Conservation (phyloP, 1,284 basidiomycete genomes). For the Pseudozyma sp. region DNA sequence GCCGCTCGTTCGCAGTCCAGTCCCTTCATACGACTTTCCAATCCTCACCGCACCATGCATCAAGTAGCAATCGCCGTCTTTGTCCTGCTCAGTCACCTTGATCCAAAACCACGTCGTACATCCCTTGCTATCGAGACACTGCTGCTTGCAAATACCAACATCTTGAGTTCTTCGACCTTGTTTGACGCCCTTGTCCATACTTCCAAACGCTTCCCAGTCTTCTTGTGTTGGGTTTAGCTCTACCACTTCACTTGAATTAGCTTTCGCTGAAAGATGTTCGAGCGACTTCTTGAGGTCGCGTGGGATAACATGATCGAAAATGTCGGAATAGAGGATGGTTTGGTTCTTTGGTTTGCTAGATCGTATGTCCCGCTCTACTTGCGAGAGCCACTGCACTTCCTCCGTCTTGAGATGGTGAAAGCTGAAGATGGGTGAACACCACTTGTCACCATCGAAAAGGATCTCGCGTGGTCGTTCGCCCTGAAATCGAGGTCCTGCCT, state of each 20-base stretch:
- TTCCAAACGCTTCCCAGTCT: conserved; percentile 31
- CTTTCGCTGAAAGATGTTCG: neutral
- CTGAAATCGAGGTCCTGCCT: conserved; percentile 24
- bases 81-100: conserved; percentile 12
- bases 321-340: conserved; percentile 24
- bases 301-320: conserved; percentile 24
- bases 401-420: conserved; percentile 36
- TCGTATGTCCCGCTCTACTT: conserved; percentile 18
- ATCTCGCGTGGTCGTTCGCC: conserved; percentile 23
- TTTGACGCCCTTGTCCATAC: conserved; percentile 9
- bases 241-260: neutral
- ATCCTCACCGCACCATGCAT: conserved; percentile 24
- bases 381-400: conserved; percentile 6
- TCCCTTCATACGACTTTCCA: conserved; percentile 24
- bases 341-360: neutral
- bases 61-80: conserved; percentile 25
- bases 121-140: conserved; percentile 14
- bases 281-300: conserved; percentile 8
- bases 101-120: conserved; percentile 43
- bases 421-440: conserved; percentile 30
- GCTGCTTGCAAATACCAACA: conserved; percentile 5
- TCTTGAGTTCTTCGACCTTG: neutral
- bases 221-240: conserved; percentile 18
- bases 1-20: conserved; percentile 27
- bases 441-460: conserved; percentile 20